phyloP scores from a whole-genome alignment of 495 filamentous ascomycete genomes.

The Neurospora sp. region DNA sequence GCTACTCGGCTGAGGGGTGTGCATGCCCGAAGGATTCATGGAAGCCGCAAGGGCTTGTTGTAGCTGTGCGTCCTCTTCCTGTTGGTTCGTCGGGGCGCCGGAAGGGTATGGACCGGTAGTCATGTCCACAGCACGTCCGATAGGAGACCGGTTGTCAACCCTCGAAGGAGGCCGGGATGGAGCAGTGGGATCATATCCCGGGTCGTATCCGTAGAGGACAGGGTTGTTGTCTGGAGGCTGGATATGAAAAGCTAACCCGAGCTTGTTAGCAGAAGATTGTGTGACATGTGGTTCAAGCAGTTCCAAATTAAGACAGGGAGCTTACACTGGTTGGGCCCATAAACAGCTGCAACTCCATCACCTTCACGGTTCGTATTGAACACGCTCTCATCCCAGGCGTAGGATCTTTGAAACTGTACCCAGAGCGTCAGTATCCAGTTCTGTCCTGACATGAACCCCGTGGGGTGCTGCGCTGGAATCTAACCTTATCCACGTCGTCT shows the following conservation, averaged over 20 bases:
- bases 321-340: neutral
- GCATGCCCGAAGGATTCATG: conserved; percentile 6
- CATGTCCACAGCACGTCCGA: conserved; percentile 31
- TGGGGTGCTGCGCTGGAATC: neutral
- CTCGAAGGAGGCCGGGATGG: conserved; percentile 64
- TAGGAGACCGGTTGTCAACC: conserved; percentile 41
- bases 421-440: conserved; percentile 6
- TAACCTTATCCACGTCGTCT: conserved; percentile 32
- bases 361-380: conserved; percentile 39
- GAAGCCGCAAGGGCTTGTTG: conserved; percentile 25
- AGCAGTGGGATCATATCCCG: conserved; percentile 29
- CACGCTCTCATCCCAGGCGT: conserved; percentile 37
- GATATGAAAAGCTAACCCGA: conserved; percentile 43
- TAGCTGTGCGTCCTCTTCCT: conserved; percentile 29
- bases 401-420: conserved; percentile 21
- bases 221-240: conserved; percentile 39
- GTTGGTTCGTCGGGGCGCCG: conserved; percentile 6
- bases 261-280: neutral
- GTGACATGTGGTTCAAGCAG: neutral
- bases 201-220: conserved; percentile 31
- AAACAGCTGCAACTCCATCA: conserved; percentile 1
- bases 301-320: neutral
- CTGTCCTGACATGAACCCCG: neutral
- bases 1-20: conserved; percentile 21
- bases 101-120: conserved; percentile 17